These are phyloP conservation scores for Clonostachys rosea DNA, from an alignment of 2,329 filamentous ascomycete genomes.

Conservation along the genomic window DNA sequence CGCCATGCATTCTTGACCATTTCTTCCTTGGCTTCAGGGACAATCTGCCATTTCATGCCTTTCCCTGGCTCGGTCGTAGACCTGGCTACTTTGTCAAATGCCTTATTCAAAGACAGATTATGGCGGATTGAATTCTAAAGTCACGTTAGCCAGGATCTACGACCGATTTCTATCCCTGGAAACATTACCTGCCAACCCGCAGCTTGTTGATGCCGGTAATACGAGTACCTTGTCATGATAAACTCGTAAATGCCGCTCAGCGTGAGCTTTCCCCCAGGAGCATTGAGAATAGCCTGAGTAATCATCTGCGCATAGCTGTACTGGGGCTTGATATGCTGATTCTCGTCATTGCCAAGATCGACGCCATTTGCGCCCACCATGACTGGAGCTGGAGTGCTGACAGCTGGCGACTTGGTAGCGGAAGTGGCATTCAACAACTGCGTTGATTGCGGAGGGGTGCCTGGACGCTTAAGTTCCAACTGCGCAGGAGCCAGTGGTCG, in stretches of 20 bases:
- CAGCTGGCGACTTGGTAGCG: conserved; percentile 16
- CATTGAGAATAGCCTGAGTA: conserved; percentile 88
- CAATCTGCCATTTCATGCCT: conserved; percentile 98
- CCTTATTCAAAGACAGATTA: conserved; percentile 91
- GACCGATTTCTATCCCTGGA: not conserved
- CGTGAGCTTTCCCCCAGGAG: conserved; percentile 82
- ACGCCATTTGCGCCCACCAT: conserved; percentile 47
- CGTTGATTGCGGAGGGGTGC: conserved; percentile 42
- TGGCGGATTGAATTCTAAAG: conserved; percentile 88
- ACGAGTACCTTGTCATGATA: conserved; percentile 88
- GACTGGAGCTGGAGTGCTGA: conserved; percentile 25
- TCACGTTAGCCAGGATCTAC: not conserved
- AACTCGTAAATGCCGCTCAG: conserved; percentile 90
- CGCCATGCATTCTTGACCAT: conserved; percentile 72
- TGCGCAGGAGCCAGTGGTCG: conserved; percentile 30
- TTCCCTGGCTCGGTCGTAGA: conserved; percentile 95
- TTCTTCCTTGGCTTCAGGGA: conserved; percentile 77
- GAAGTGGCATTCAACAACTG: not conserved
- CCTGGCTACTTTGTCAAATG: conserved; percentile 88
- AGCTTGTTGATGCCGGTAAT: conserved; percentile 74
- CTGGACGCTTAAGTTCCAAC: conserved; percentile 55
- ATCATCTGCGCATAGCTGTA: conserved; percentile 98
- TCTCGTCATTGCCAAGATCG: conserved; percentile 76
- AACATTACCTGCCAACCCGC: conserved; percentile 82
- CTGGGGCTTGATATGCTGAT: conserved; percentile 89